Percentiles rank a stretch among this genome's conserved stretches.
phyloP scores from a whole-genome alignment of 2,329 filamentous ascomycete genomes.

The Sporothrix phasma region DNA sequence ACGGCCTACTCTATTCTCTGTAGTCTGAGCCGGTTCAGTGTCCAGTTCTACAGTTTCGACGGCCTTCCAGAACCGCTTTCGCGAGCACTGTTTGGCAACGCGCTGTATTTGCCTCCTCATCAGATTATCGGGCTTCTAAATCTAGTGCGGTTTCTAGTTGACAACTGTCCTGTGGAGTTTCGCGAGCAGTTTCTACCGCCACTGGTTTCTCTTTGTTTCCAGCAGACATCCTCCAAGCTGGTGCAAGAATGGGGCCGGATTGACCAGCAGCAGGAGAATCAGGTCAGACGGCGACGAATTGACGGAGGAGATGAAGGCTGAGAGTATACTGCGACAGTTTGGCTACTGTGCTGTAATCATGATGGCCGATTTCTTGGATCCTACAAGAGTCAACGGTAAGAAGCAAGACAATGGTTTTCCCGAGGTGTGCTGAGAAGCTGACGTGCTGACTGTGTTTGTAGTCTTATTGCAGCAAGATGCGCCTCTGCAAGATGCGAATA shows the following conservation, averaged over 20 bases:
- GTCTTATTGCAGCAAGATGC: constrained; percentile 26
- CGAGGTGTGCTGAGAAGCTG: not conserved
- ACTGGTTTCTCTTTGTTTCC: constrained; percentile 70
- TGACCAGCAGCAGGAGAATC: constrained; percentile 48
- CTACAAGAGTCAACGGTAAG: constrained; percentile 49
- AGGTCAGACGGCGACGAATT: constrained; percentile 65
- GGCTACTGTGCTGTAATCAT: constrained; percentile 89
- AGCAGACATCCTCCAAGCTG: constrained; percentile 80
- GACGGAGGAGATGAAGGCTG: constrained; percentile 94
- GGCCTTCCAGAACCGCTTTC: constrained; percentile 77
- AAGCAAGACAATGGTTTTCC: constrained; percentile 17
- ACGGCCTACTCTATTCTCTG: constrained; percentile 90
- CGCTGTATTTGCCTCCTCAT: constrained; percentile 75
- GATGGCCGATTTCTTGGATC: constrained; percentile 80
- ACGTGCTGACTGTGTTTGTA: constrained; percentile 11
- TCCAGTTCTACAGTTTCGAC: constrained; percentile 81
- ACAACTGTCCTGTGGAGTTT: constrained; percentile 76
- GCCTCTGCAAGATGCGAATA: constrained; percentile 22
- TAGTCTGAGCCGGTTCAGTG: constrained; percentile 78
- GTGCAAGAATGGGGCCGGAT: constrained; percentile 77
- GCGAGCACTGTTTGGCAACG: constrained; percentile 73
- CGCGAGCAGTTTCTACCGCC: constrained; percentile 75
- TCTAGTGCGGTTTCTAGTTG: constrained; percentile 76
- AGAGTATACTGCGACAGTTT: constrained; percentile 86
- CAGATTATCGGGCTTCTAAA: constrained; percentile 91